Conservation (phyloP, 2,329 filamentous ascomycete species). For the Colletotrichum tofieldiae region DNA sequence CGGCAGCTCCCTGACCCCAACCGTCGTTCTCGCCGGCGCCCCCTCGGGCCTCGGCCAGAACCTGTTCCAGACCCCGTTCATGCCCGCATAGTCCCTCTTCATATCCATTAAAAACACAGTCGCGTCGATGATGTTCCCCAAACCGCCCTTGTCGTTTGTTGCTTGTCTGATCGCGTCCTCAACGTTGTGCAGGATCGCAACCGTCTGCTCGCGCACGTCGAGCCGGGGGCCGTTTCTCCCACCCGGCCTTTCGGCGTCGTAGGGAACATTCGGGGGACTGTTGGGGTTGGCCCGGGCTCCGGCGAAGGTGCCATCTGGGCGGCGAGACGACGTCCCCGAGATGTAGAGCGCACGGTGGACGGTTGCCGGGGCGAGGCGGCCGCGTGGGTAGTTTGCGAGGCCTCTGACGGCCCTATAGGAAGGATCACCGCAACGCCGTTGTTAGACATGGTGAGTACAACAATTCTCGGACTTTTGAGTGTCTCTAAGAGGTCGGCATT, state of each 20-base stretch:
- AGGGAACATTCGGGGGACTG: too few relatives aligned
- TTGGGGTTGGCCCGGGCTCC: background rate
- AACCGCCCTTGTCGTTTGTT: background rate
- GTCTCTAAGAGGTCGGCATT: background rate
- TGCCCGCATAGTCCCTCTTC: background rate
- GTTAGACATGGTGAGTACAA: background rate
- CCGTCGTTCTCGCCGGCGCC: background rate
- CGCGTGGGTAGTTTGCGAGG: conserved; percentile 7
- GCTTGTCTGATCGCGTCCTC: background rate
- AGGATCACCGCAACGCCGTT: conserved; percentile 5
- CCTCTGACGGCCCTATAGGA: background rate
- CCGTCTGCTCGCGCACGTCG: background rate
- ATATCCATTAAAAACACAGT: background rate
- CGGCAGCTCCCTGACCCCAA: background rate
- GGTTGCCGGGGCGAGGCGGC: too few relatives aligned
- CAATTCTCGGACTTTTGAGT: background rate
- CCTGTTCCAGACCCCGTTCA: background rate
- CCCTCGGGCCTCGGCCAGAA: background rate
- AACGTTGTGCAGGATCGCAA: background rate
- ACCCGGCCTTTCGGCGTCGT: too few relatives aligned
- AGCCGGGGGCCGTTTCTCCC: too few relatives aligned
- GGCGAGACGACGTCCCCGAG: background rate
- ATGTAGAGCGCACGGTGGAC: background rate
- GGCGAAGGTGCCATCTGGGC: background rate
- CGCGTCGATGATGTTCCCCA: conserved; percentile 1